Base-by-base conservation (phyloP, 768 basidiomycete genomes). In the Panaeolus papilionaceus region DNA sequence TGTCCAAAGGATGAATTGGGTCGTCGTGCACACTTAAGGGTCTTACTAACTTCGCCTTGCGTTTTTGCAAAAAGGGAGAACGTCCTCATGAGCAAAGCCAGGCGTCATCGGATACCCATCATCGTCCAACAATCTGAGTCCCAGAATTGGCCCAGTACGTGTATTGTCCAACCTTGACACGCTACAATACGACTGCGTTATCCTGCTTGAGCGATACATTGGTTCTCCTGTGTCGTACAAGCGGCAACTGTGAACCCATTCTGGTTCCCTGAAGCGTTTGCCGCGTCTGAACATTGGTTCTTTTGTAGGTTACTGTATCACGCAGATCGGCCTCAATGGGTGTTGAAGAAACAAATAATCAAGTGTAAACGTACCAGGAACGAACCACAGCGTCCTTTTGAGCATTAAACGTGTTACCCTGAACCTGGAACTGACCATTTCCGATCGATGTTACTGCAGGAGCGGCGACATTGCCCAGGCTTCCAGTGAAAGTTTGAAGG, bases 281-380 rank as follows among this genome's bases (percentile, higher is more conserved):
- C 85, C 14, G 84, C 85, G 72, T 88, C 79, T 4, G 86, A 85
- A 73, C 88, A 90, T 70, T 82, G 70, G 77, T 90, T 90, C 71
- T 86, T 82, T 77, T 89, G 87, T 4, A 88, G 79, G 71, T 86
- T 84, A 73, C 85, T 82, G 66, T 4, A 65, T 2, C 33, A 49
- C 49, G 26, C 33, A 45, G 20, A 47, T 14, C 6, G 20, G 12
- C 40, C 40, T 58, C 26, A 18, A 5, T 33, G 33, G 20, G 23
- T 49, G n/a, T 10, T 8, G n/a, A 11, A 7, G n/a, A 11, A 54
- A 38, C 45, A 16, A 33, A 45, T 14, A 33, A 37, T 58, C 28
- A 20, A 51, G 8, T 26, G 26, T 16, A 51, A 58, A 58, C 79
- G 40, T 71, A 82, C 81, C 85, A 87, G 44, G 84, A 85, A 51